A percentile compares a stretch with the other conserved stretches of the same genome.
phyloP scores from a whole-genome alignment of 768 basidiomycete species.

The Amanita brunnescens region DNA sequence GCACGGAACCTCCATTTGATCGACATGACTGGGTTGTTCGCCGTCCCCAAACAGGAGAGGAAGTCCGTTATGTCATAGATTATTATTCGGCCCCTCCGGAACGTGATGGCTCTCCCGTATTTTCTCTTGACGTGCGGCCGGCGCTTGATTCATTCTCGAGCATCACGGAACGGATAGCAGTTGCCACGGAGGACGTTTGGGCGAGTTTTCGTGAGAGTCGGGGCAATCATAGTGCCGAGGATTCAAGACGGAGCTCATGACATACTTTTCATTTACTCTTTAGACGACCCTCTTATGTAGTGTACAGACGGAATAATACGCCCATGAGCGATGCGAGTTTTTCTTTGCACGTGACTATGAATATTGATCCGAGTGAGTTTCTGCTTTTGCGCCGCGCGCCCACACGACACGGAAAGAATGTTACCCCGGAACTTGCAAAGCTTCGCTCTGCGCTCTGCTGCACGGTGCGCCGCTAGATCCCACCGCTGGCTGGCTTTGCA shows the following conservation, averaged over 20 bases:
- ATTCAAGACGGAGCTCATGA: background rate
- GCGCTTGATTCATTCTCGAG: conserved; percentile 83
- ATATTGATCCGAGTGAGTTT: conserved; percentile 2
- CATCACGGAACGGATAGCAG: conserved; percentile 61
- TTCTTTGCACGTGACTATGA: conserved; percentile 2
- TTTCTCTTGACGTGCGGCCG: conserved; percentile 91
- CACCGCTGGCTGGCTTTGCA: conserved; percentile 13
- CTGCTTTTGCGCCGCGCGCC: background rate
- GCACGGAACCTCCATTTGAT: conserved; percentile 91
- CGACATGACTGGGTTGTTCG: conserved; percentile 97
- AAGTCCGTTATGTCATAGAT: conserved; percentile 95
- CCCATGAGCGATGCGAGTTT: background rate
- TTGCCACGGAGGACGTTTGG: conserved; percentile 67
- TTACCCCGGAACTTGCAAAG: conserved; percentile 37
- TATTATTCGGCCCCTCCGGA: conserved; percentile 94
- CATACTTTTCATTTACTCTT: background rate
- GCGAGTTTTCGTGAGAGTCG: conserved; percentile 29
- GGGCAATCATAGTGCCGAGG: conserved; percentile 1
- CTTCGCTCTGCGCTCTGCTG: conserved; percentile 26
- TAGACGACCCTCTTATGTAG: background rate
- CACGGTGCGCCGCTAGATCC: conserved; percentile 18
- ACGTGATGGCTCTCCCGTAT: conserved; percentile 87
- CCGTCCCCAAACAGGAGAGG: conserved; percentile 67
- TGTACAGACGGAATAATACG: background rate
- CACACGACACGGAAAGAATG: conserved; percentile 19